Evolutionary conservation across 192 early-diverging fungal genomes (phyloP), one percentile per base, ranked within the genome.

Genomic region (Mortierella alpina): DNA sequence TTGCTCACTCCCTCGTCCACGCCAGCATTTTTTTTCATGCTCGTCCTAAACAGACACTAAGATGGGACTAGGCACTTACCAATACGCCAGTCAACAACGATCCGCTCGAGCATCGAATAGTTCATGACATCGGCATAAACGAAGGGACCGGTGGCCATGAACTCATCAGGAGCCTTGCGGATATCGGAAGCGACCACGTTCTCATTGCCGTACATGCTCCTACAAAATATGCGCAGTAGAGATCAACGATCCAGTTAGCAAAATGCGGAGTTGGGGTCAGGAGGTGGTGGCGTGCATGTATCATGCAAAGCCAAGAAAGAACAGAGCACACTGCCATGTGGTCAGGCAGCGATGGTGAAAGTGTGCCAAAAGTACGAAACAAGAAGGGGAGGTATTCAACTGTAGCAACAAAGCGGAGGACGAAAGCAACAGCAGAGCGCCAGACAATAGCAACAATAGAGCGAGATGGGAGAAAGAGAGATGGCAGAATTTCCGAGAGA

Each of bases 61-160:
- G 23, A 11, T 6, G n/a, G 1, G 54, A 8, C n/a, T 55, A 18
- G 54, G 54, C 54, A 55, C 77, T 68, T 72, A 80, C 77, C 77
- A 79, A 91, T 88, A 31, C 87, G 86, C 59, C 87, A 85, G 72
- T 91, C 87, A 23, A 90, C 90, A 23, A 89, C 84, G 17, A 91
- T 86, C 49, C 87, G 82, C 67, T 91, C 90, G n/a, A 91, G 79
- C 41, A 88, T 75, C 22, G 84, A 78, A 70, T 88, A 88, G 83
- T 91, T 89, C 48, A 91, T 84, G 40, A 91, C 90, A 58, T 91
- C 90, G 50, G 88, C 89, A 52, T 86, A 90, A 4, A 91, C 89
- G 82, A 89, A 91, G 39, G 90, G 90, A 39, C 90, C 90, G 48
- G 47, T 70, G 49, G 71, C 68, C 53, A 66, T 59, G 41, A 88